Percentiles rank a stretch among this genome's conserved stretches.
Conservation (phyloP, 768 basidiomycete genomes). For the Pulveroboletus sp. region DNA sequence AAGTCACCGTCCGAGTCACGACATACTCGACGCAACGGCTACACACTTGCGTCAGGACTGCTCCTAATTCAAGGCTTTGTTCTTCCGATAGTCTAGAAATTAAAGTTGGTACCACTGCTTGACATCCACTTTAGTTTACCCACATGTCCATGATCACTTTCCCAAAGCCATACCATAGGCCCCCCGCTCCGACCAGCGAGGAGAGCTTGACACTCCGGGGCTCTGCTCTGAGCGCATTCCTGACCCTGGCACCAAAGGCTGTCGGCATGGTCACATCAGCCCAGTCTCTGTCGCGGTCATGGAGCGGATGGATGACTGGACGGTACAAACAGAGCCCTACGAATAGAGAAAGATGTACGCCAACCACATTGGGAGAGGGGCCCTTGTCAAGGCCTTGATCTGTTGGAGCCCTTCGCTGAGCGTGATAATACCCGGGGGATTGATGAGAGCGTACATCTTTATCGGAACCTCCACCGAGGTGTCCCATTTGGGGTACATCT, state of each 20-base stretch:
- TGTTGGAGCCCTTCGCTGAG: conserved; percentile 28
- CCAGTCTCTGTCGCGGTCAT: conserved; percentile 57
- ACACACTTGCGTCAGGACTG: conserved; percentile 61
- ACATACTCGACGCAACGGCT: conserved; percentile 5
- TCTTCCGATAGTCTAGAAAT: conserved; percentile 64
- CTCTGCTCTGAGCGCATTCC: conserved; percentile 86
- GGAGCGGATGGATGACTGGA: neutral
- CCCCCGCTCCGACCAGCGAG: conserved; percentile 79
- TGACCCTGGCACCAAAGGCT: conserved; percentile 71
- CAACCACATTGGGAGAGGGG: conserved; percentile 88
- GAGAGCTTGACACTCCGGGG: conserved; percentile 80
- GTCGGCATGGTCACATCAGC: conserved; percentile 82
- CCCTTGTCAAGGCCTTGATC: conserved; percentile 74
- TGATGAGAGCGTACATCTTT: conserved; percentile 56
- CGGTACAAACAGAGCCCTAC: conserved; percentile 34
- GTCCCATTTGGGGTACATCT: conserved; percentile 80
- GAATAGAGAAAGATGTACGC: conserved; percentile 81
- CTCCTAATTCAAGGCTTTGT: conserved; percentile 66
- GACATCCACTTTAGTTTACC: conserved; percentile 17
- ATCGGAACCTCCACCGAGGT: conserved; percentile 82
- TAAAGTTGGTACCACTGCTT: neutral
- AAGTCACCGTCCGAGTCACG: neutral
- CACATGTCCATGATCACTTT: conserved; percentile 82
- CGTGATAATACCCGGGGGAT: neutral
- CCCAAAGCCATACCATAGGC: conserved; percentile 91